Evolutionary conservation across 2,329 filamentous ascomycete genomes (phyloP).

Genomic region (Verticillium zaregamsianum): DNA sequence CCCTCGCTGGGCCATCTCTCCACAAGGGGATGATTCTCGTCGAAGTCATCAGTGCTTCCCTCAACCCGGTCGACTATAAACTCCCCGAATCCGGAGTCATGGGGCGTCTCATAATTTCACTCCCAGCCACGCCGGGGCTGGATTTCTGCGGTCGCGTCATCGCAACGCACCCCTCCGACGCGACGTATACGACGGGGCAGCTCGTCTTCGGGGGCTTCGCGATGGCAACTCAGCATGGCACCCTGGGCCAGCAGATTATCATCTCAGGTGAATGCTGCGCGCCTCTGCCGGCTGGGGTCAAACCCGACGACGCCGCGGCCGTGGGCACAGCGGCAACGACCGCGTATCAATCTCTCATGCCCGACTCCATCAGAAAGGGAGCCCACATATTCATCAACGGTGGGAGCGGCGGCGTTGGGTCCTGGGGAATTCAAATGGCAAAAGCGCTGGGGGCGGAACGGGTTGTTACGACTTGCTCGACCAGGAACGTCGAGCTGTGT

Average conservation of each 20-base stretch:
- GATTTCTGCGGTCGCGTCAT: constrained; percentile 50
- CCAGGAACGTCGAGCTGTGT: constrained; percentile 26
- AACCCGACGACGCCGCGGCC: constrained; percentile 16
- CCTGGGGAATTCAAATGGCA: constrained; percentile 32
- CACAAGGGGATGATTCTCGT: constrained; percentile 31
- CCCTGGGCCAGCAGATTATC: constrained; percentile 13
- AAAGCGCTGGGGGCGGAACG: constrained; percentile 22
- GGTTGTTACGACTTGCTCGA: constrained; percentile 30
- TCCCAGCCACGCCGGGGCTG: constrained; percentile 39
- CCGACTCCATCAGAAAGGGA: neutral
- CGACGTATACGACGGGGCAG: constrained; percentile 9
- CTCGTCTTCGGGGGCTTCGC: constrained; percentile 14
- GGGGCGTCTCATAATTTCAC: constrained; percentile 17
- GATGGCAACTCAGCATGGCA: constrained; percentile 3
- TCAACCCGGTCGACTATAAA: constrained; percentile 49
- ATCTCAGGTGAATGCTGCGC: constrained; percentile 2
- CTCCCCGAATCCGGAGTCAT: constrained; percentile 31
- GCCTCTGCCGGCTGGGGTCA: constrained; percentile 8
- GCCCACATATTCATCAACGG: constrained; percentile 28
- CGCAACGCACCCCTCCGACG: constrained; percentile 5
- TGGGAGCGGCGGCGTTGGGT: constrained; percentile 26
- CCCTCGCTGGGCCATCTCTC: neutral
- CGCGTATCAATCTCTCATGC: constrained; percentile 17
- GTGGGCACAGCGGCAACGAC: constrained; percentile 18
- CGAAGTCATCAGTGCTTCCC: constrained; percentile 32